Evolutionary conservation across 2,329 filamentous ascomycete species (phyloP), one percentile per base, ranked within the genome.

Genomic region (Leptosphaerulina australis): DNA sequence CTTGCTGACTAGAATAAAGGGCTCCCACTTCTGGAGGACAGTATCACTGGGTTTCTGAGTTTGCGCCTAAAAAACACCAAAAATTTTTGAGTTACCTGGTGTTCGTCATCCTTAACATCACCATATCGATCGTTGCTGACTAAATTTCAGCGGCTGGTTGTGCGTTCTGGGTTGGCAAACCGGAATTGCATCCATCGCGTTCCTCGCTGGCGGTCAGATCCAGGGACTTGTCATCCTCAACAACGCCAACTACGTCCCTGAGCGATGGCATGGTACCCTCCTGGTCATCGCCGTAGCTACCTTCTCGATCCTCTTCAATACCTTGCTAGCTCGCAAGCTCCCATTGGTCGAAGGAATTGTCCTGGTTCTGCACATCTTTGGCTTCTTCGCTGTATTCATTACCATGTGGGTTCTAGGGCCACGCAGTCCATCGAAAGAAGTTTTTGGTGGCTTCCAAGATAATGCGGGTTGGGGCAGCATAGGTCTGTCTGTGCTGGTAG

Each of bases 241-340:
- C 37, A 63, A 77, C 25, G 33, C 57, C 1, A 35, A 48, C 14
- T 79, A 79, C 53, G 48, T 65, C 0, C 59, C 68, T 0, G 54
- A 78, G 41, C 50, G 68, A 38, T 82, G 78, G 78, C 80, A 83
- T 39, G 75, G 71, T 1, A 81, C 79, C 0, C 68, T 82, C 1
- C 57, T 82, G 1, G 70, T 76, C 43, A 78, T 77, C 48, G 77
- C 75, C 0, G 66, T 80, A 7, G 65, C 74, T 2, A 36, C 64
- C 1, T 62, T 77, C 25, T 65, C 71, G 2, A 63, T 75, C 9
- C 49, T 68, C 5, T 73, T 79, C 55, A 82, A 82, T 59, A 75
- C 74, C 0, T 62, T 79, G 3, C 67, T 76, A 3, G 76, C 76
- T 1, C 69, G 70, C 7, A 63, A 76, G 8, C 66, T 82, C 1